Evolutionary conservation across 305 asterid genomes (phyloP).

Genomic region (Withania somnifera): DNA sequence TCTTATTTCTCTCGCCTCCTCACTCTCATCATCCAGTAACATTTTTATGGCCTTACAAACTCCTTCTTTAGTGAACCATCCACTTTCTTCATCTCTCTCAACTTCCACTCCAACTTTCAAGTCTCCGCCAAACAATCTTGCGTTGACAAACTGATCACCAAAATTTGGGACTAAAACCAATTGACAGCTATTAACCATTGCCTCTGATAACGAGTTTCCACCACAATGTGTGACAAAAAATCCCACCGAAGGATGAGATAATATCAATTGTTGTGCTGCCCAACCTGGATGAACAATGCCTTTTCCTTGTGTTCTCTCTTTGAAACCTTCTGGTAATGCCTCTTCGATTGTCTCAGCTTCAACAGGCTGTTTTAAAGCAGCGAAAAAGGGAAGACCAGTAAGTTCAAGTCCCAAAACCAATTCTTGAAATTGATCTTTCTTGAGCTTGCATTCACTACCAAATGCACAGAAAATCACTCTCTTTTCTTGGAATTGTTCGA

Average conservation of each 20-base stretch:
- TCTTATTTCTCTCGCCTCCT: constrained; percentile 28
- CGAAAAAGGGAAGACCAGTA: constrained; percentile 45
- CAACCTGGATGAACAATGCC: constrained; percentile 50
- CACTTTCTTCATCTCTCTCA: constrained; percentile 53
- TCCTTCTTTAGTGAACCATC: constrained; percentile 33
- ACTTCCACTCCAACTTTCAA: constrained; percentile 52
- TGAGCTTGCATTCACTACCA: constrained; percentile 54
- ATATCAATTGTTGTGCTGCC: constrained; percentile 63
- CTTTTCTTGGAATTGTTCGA: constrained; percentile 23
- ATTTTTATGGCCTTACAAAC: constrained; percentile 29
- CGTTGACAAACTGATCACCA: constrained; percentile 48
- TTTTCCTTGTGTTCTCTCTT: constrained; percentile 20
- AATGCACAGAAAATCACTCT: constrained; percentile 48
- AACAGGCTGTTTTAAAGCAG: constrained; percentile 50
- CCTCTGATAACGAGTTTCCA: constrained; percentile 56
- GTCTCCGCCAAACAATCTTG: constrained; percentile 36
- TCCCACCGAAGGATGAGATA: constrained; percentile 54
- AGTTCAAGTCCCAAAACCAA: constrained; percentile 51
- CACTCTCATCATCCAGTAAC: constrained; percentile 42
- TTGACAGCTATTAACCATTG: constrained; percentile 41
- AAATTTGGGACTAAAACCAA: constrained; percentile 47
- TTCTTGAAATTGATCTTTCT: constrained; percentile 47
- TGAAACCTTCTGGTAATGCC: constrained; percentile 49
- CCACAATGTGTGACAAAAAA: constrained; percentile 80
- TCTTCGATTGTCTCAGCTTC: constrained; percentile 35